phyloP scores from a whole-genome alignment of 1,139 yeast species.

The Suzukiozyma palmioleophila region DNA sequence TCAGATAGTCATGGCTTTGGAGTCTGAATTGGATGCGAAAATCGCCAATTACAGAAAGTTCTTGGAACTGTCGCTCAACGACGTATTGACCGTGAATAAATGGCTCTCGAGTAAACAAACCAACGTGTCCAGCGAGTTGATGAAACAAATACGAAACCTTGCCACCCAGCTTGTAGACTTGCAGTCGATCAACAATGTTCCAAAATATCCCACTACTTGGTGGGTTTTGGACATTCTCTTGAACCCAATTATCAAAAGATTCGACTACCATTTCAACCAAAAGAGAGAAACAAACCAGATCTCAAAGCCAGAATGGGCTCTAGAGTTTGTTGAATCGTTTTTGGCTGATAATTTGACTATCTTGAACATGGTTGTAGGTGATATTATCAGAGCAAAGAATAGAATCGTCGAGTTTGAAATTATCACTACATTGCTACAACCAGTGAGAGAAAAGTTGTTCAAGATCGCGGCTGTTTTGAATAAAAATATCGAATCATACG shows the following conservation, averaged over 20 bases:
- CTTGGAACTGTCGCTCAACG: slow-evolving; percentile 5
- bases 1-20: neutral
- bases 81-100: slow-evolving; percentile 8
- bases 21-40: neutral
- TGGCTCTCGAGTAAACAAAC: slow-evolving; percentile 15
- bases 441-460: slow-evolving; percentile 46
- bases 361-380: slow-evolving; percentile 30
- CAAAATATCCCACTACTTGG: slow-evolving; percentile 43
- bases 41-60: slow-evolving; percentile 1
- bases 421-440: slow-evolving; percentile 50
- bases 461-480: slow-evolving; percentile 25
- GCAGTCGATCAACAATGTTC: slow-evolving; percentile 29
- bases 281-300: slow-evolving; percentile 60
- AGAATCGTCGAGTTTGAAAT: slow-evolving; percentile 43
- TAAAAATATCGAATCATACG: slow-evolving; percentile 17
- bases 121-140: slow-evolving; percentile 5
- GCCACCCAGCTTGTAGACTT: slow-evolving; percentile 27
- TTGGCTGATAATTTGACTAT: slow-evolving; percentile 39
- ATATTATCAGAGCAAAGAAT: slow-evolving; percentile 24
- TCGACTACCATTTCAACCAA: slow-evolving; percentile 68
- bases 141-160: slow-evolving; percentile 10
- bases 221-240: slow-evolving; percentile 59
- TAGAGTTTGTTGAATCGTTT: slow-evolving; percentile 50
- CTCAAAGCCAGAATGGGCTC: slow-evolving; percentile 81
- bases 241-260: slow-evolving; percentile 55